These are phyloP conservation scores for Dryadomyces quercivorus DNA, from an alignment of 2,329 filamentous ascomycete genomes.

Conservation along the genomic window DNA sequence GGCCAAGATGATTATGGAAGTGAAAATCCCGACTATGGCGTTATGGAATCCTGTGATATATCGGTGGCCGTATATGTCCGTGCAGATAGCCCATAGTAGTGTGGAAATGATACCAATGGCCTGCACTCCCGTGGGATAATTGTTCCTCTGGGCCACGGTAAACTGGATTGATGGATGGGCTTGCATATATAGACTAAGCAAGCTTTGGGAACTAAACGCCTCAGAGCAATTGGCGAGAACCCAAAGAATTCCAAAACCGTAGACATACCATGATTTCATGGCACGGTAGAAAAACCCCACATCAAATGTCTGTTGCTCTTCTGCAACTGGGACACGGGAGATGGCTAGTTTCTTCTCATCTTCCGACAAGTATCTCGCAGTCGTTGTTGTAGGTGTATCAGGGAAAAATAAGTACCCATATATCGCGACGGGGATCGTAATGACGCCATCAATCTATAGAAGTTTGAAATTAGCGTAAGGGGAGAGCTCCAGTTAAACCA, in stretches of 20 bases:
- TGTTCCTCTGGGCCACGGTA: constrained; percentile 37
- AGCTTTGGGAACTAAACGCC: constrained; percentile 53
- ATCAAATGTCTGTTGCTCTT: constrained; percentile 17
- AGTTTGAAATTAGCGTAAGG: background rate
- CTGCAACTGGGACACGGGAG: constrained; percentile 23
- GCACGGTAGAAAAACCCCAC: constrained; percentile 40
- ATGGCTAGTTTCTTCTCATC: constrained; percentile 23
- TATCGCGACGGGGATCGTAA: constrained; percentile 42
- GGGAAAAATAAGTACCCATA: constrained; percentile 43
- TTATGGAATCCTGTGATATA: constrained; percentile 58
- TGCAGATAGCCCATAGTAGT: constrained; percentile 56
- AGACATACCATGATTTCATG: constrained; percentile 50
- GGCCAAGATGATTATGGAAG: constrained; percentile 46
- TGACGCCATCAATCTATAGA: constrained; percentile 34
- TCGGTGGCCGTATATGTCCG: constrained; percentile 49
- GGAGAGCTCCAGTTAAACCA: background rate
- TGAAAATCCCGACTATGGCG: constrained; percentile 49
- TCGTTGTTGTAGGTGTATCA: constrained; percentile 36
- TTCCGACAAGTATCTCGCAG: constrained; percentile 33
- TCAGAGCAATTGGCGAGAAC: constrained; percentile 61
- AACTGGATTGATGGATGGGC: constrained; percentile 30
- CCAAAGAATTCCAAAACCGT: constrained; percentile 55
- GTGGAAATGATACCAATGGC: constrained; percentile 48
- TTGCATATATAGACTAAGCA: constrained; percentile 40
- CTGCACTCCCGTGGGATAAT: constrained; percentile 44